Evolutionary conservation across 1,284 basidiomycete genomes (phyloP), one percentile per base, ranked within the genome.

Genomic region (Puccinia horiana): DNA sequence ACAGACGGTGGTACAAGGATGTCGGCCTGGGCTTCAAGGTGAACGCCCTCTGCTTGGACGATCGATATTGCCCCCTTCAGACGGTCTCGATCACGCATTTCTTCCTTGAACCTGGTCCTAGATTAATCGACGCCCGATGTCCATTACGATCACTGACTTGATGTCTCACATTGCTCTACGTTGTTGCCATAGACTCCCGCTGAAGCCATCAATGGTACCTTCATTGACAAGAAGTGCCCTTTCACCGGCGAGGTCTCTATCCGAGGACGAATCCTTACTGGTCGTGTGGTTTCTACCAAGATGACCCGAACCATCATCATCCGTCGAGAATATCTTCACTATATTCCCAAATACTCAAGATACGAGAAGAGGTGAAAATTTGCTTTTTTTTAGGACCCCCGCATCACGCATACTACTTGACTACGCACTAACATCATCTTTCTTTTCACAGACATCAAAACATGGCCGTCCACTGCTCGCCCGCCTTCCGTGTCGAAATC

Each of bases 221-320:
- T 99, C 90, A 94, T 99, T 87, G 94, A 99, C 92, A 99, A 99
- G 91, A 99, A 99, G 90, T 99, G 96, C 90, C 86, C 86, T 42
- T 86, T 86, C 85, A 86, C 85, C 75, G 94, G 96, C 85, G 90
- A 94, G 85, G 90, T 98, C 86, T 98, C 97, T 83, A 99, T 99
- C 89, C 96, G 97, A 88, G 97, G 97, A 84, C 96, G 97, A 87
- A 98, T 99, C 89, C 90, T 99, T 85, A 96, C 95, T 83, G 97
- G 97, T 88, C 93, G 93, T 88, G 96, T 99, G 85, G 90, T 99
- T 83, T 98, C 96, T 84, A 98, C 96, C 76, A 99, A 99, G 91
- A 99, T 99, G 97, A 97, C 93, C 88, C 94, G 97, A 87, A 99
- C 97, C 84, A 91, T 98, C 88, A 92, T 99, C 89, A 95, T 99